These are phyloP conservation scores for Westerdykella aurantiaca DNA, from an alignment of 2,329 filamentous ascomycete genomes.

Conservation along the genomic window DNA sequence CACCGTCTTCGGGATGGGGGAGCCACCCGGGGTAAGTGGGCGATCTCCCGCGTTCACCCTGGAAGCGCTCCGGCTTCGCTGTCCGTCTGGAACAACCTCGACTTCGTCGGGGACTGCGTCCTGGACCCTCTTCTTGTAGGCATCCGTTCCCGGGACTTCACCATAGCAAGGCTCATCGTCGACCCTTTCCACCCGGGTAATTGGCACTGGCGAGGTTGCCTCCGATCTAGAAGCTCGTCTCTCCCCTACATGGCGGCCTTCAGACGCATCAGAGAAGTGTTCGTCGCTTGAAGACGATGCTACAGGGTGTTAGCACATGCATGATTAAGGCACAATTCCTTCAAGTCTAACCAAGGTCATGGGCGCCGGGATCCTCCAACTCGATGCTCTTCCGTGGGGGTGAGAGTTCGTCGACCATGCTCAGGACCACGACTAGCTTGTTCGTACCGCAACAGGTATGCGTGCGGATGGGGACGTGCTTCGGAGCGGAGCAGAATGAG, in stretches of 20 bases:
- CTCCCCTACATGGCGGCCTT: slow-evolving; percentile 44
- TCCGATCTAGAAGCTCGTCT: slow-evolving; percentile 34
- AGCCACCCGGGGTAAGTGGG: slow-evolving; percentile 47
- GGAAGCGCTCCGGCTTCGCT: slow-evolving; percentile 35
- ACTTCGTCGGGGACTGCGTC: slow-evolving; percentile 61
- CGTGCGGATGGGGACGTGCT: neutral
- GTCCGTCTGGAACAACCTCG: slow-evolving; percentile 48
- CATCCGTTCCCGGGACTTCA: slow-evolving; percentile 56
- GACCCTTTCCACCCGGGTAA: slow-evolving; percentile 58
- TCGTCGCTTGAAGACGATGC: slow-evolving; percentile 51
- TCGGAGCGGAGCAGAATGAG: too few relatives aligned
- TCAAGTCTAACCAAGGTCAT: slow-evolving; percentile 46
- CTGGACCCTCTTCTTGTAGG: slow-evolving; percentile 52
- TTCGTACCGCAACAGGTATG: neutral
- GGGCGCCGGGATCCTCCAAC: slow-evolving; percentile 52
- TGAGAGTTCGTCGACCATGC: slow-evolving; percentile 43
- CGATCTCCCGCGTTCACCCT: slow-evolving; percentile 40
- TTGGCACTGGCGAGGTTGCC: slow-evolving; percentile 51
- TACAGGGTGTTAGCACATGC: slow-evolving; percentile 17
- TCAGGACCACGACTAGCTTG: slow-evolving; percentile 1
- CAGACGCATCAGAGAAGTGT: slow-evolving; percentile 61
- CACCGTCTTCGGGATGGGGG: slow-evolving; percentile 53
- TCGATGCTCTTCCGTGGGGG: slow-evolving; percentile 52
- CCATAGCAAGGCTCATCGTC: slow-evolving; percentile 55
- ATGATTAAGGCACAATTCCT: too few relatives aligned